Base-by-base conservation (phyloP, 768 basidiomycete genomes). In the Tulasnella sp. region DNA sequence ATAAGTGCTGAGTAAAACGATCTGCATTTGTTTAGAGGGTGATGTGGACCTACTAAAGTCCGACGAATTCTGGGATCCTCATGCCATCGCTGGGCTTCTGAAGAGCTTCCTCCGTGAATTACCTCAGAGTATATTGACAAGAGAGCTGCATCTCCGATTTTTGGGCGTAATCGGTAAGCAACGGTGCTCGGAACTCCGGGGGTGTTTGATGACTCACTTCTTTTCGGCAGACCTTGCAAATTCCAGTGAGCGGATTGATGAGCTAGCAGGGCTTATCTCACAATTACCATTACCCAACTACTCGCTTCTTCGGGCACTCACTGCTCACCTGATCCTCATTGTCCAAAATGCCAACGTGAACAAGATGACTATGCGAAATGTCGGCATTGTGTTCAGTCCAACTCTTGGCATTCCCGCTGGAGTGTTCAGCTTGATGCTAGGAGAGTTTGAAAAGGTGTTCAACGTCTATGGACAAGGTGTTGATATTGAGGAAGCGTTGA, bases 301-400 rank as follows among this genome's bases (percentile, higher is more conserved):
- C 65, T 89, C 82, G 53, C 72, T 98, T 16, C 78, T 98, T 53
- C 84, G 93, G 32, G 92, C 93, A 13, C 73, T 99, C 51, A 92
- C 83, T 1, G 89, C 92, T 22, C 93, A 99, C 66, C 72, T 99
- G 55, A 95, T 96, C 58, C 72, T 91, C 37, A 85, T 99, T 59
- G 90, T 98, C 39, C 83, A 89, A 65, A 91, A 98, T 62, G 77
- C 90, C 15, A 60, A 73, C 37, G 68, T 83, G 53, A 95, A 95
- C 78, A 98, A 92, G 72, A 99, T 99, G 95, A 92, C 85, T 35
- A 82, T 98, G 78, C 80, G 93, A 40, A 99, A 99, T 63, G 89
- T 99, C 24, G 92, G 93, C 15, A 98, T 99, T 54, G 93, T 98
- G 20, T 96, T 98, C 68, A 92, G 90, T 57, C 95, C 95, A 2